These are phyloP conservation scores for Globisporangium nodosum DNA, from an alignment of 352 stramenopile species.

Conservation along the genomic window DNA sequence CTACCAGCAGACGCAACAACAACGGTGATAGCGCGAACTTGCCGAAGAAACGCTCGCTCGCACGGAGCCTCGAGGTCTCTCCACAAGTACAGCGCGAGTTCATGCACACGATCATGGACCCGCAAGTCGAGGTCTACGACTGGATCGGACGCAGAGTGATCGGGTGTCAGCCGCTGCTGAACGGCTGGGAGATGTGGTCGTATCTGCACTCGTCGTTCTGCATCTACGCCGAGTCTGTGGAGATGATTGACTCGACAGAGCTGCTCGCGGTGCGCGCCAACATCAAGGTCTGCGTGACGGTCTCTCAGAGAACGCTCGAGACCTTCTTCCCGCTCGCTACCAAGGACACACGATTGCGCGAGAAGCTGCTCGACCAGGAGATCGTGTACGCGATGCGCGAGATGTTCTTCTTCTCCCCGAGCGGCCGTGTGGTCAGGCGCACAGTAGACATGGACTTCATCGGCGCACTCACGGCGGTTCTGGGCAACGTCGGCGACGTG, in stretches of 20 bases:
- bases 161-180: conserved; percentile 24
- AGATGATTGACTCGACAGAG: conserved; percentile 24
- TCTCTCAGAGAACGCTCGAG: conserved; percentile 30
- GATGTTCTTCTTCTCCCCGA: conserved; percentile 37
- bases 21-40: neutral
- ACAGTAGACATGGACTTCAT: conserved; percentile 36
- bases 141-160: conserved; percentile 30
- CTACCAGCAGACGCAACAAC: too few species aligned
- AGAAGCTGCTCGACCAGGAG: conserved; percentile 25
- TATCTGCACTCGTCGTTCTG: conserved; percentile 29
- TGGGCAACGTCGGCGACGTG: conserved; percentile 26
- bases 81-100: conserved; percentile 33
- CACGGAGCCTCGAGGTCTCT: conserved; percentile 12
- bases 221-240: conserved; percentile 28
- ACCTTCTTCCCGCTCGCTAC: conserved; percentile 32
- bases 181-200: conserved; percentile 32
- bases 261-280: conserved; percentile 30
- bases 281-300: conserved; percentile 24
- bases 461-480: conserved; percentile 21
- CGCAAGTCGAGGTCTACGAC: conserved; percentile 31
- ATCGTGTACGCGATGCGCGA: conserved; percentile 34
- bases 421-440: conserved; percentile 34
- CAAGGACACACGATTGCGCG: conserved; percentile 14
- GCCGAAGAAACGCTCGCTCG: conserved; percentile 24
- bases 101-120: conserved; percentile 34